Base-by-base conservation (phyloP, 1,284 basidiomycete species). In the Melanopsichium pennsylvanicum region DNA sequence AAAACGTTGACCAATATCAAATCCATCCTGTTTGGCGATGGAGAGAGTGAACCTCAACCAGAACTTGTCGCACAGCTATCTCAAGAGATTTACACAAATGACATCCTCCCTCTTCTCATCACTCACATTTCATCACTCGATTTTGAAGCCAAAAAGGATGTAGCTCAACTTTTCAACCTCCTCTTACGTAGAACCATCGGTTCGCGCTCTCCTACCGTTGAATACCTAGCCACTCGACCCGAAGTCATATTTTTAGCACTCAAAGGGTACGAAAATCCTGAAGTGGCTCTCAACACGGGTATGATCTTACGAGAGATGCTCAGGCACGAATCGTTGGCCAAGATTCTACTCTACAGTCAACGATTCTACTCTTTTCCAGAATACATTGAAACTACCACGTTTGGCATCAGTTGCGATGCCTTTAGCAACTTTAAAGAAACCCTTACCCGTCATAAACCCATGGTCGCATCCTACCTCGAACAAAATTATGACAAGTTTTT, bases 401-500 rank as follows among this genome's bases (percentile, higher is more conserved):
- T 98, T 80, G 95, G 95, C 9, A 92, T 97, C 64, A 96, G 94
- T 0, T 97, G 95, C 74, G 96, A 98, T 81, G 95, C 95, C 5
- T 96, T 96, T 77, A 89, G 90, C 26, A 97, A 96, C 82, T 87
- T 98, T 81, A 97, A 63, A 93, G 79, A 80, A 29, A 69, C 68
- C 1, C 55, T 99, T 32, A 97, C 96, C 27, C 86, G 91, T 56
- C 96, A 99, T 83, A 98, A 97, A 80, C 85, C 91, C 2, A 95
- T 97, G 90, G 95, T 98, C 0, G 93, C 95, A 0, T 88, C 91
- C 55, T 99, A 93, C 80, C 86, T 99, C 9, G 94, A 97, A 81
- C 89, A 89, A 84, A 92, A 97, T 81, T 99, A 97, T 79, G 95
- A 97, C 73, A 80, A 93, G 89, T 98, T 98, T 86, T 98, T 99